Evolutionary conservation across 805 yeast genomes (phyloP).

Genomic region (Cyberlindnera petersonii): DNA sequence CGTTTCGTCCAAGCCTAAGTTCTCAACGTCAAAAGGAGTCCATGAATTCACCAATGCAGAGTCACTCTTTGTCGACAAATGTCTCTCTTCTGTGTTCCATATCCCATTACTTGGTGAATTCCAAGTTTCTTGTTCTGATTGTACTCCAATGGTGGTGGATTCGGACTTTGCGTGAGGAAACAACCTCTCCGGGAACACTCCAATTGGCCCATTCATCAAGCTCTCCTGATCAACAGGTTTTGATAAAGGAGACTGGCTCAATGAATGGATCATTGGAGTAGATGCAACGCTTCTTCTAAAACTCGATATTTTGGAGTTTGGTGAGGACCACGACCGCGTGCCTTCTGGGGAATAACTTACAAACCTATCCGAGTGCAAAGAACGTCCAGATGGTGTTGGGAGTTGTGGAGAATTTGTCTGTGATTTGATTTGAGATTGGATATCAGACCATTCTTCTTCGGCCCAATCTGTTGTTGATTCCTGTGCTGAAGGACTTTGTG

Average conservation of each 20-base stretch:
- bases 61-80: constrained; percentile 26
- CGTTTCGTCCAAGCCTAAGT: constrained; percentile 20
- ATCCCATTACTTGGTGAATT: constrained; percentile 25
- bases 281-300: constrained; percentile 22
- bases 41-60: constrained; percentile 23
- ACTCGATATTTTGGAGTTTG: constrained; percentile 27
- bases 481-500: no score
- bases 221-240: constrained; percentile 16
- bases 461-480: no score
- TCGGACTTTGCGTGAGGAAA: not conserved
- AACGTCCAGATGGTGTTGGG: not conserved
- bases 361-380: constrained; percentile 2
- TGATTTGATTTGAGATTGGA: constrained; percentile 8
- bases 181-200: constrained; percentile 7
- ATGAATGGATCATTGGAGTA: constrained; percentile 16
- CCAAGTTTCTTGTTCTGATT: constrained; percentile 12
- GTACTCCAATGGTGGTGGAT: constrained; percentile 1
- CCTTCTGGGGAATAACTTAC: constrained; percentile 10
- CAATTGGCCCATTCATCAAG: not conserved
- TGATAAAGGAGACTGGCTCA: constrained; percentile 24
- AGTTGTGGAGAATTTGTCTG: constrained; percentile 7
- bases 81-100: constrained; percentile 26
- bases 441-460: constrained; percentile 13
- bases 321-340: constrained; percentile 21
- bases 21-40: constrained; percentile 26